phyloP scores from a whole-genome alignment of 495 filamentous ascomycete species.

The Penicillium chermesinum region DNA sequence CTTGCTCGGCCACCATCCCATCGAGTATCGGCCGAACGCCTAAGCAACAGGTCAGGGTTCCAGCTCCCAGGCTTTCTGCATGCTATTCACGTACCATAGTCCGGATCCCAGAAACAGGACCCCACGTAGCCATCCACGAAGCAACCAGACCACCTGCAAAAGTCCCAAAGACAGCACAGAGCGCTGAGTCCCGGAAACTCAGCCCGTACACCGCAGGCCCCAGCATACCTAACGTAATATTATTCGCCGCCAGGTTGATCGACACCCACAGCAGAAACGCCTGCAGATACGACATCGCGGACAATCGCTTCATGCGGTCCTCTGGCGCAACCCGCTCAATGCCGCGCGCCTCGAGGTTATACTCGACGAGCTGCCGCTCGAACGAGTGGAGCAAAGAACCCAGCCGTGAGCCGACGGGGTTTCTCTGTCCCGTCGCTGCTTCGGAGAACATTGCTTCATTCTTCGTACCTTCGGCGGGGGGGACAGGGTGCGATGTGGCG shows the following conservation, averaged over 20 bases:
- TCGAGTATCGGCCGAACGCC: slow-evolving; percentile 66
- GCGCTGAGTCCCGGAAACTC: slow-evolving; percentile 59
- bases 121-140: slow-evolving; percentile 69
- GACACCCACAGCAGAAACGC: slow-evolving; percentile 67
- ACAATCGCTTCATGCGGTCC: slow-evolving; percentile 49
- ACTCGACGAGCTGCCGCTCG: slow-evolving; percentile 43
- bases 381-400: slow-evolving; percentile 31
- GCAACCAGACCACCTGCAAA: slow-evolving; percentile 55
- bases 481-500: slow-evolving; percentile 4
- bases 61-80: not conserved
- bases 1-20: slow-evolving; percentile 80
- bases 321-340: slow-evolving; percentile 63
- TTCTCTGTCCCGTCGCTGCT: slow-evolving; percentile 8
- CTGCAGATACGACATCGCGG: slow-evolving; percentile 58
- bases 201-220: slow-evolving; percentile 65
- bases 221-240: slow-evolving; percentile 69
- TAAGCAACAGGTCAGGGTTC: slow-evolving; percentile 21
- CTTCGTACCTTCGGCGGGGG: slow-evolving; percentile 13
- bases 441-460: slow-evolving; percentile 8
- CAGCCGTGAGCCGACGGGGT: slow-evolving; percentile 25
- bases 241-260: slow-evolving; percentile 71
- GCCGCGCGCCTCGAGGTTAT: slow-evolving; percentile 66
- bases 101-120: slow-evolving; percentile 63
- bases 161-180: slow-evolving; percentile 62
- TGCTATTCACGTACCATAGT: slow-evolving; percentile 48